Percentiles rank a stretch among this genome's conserved stretches.
Evolutionary conservation across 805 yeast species (phyloP).

Genomic region (Myxozyma geophila): DNA sequence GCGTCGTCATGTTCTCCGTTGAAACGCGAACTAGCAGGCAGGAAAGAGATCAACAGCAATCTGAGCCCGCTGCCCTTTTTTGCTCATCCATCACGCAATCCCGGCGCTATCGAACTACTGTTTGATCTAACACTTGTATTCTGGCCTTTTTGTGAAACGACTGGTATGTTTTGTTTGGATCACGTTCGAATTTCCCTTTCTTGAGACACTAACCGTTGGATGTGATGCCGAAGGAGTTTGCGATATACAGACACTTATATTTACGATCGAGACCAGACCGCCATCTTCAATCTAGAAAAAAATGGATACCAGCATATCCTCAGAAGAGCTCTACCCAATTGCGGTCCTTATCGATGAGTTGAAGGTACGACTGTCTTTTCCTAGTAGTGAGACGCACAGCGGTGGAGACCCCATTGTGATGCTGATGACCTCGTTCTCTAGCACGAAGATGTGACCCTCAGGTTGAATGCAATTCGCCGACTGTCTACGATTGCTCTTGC

Average conservation of each 20-base stretch:
- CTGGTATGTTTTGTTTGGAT: not conserved
- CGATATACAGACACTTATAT: not conserved
- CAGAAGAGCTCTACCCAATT: conserved; percentile 80
- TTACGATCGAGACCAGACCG: conserved; percentile 3
- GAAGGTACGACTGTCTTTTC: conserved; percentile 48
- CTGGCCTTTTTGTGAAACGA: not conserved
- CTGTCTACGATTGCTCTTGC: conserved; percentile 94
- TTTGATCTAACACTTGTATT: not conserved
- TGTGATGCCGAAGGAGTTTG: not conserved
- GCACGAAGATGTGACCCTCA: conserved; percentile 92
- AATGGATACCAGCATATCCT: conserved; percentile 19
- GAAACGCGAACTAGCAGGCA: not conserved
- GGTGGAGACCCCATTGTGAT: not conserved
- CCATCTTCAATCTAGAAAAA: not conserved
- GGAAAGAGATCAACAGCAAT: not conserved
- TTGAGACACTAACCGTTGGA: not conserved
- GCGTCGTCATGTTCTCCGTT: not conserved
- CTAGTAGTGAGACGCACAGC: no score
- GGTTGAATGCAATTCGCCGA: conserved; percentile 93
- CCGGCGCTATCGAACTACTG: not conserved
- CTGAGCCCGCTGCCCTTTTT: not conserved
- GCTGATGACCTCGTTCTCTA: conserved; percentile 29
- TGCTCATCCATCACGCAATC: not conserved
- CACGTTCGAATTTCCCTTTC: not conserved
- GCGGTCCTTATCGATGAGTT: conserved; percentile 96